Conservation (phyloP, 1,284 basidiomycete genomes). For the Tilletiopsis washingtonensis region DNA sequence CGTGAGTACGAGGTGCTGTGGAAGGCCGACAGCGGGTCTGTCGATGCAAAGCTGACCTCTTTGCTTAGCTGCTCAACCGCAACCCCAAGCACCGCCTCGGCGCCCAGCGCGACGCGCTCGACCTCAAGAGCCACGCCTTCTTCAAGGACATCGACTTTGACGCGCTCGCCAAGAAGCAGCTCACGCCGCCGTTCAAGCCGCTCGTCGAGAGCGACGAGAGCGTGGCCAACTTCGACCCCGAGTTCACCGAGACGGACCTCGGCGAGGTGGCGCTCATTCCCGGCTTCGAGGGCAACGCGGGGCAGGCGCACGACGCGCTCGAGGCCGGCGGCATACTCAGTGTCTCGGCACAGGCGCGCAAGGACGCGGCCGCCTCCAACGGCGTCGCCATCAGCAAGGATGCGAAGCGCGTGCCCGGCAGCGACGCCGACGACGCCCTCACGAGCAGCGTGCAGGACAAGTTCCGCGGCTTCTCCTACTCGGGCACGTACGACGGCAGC, state of each 20-base stretch:
- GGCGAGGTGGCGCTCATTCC: constrained; percentile 36
- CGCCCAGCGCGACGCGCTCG: constrained; percentile 77
- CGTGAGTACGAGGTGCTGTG: constrained; percentile 63
- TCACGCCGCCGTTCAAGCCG: constrained; percentile 96
- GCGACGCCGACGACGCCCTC: constrained; percentile 20
- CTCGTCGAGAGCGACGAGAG: constrained; percentile 96
- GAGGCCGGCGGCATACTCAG: constrained; percentile 13
- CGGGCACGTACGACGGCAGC: constrained; percentile 38
- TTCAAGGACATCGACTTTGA: constrained; percentile 65
- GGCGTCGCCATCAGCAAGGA: constrained; percentile 10
- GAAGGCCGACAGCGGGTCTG: no score
- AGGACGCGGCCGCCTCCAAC: constrained; percentile 2
- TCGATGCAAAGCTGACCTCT: constrained; percentile 1
- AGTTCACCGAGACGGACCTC: constrained; percentile 85
- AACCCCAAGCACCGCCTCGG: constrained; percentile 96
- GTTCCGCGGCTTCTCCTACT: constrained; percentile 46
- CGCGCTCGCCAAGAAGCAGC: constrained; percentile 70
- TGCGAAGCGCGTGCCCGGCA: not conserved
- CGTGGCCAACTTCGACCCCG: constrained; percentile 93
- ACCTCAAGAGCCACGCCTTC: constrained; percentile 93
- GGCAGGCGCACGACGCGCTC: constrained; percentile 13
- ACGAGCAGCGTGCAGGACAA: constrained; percentile 43
- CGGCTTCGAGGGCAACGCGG: constrained; percentile 26
- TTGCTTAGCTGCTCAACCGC: constrained; percentile 71
- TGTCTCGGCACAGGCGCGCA: not conserved